These are phyloP conservation scores for Isatis lusitanica DNA, from an alignment of 441 rosid species.

Conservation along the genomic window DNA sequence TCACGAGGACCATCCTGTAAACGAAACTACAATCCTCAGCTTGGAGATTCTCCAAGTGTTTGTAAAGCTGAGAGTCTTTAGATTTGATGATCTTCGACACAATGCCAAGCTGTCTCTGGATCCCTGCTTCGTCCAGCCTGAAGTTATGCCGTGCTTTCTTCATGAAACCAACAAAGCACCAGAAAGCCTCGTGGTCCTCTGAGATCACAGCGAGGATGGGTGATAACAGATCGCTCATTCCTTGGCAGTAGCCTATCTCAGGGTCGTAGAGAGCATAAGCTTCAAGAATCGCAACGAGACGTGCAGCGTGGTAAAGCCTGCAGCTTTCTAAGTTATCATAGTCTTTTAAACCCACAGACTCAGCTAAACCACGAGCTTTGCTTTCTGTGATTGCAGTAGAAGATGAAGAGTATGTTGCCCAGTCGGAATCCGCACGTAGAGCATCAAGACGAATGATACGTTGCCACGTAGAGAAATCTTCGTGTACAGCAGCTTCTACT, in stretches of 20 bases:
- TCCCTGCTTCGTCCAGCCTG: constrained; percentile 93
- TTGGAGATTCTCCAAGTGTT: constrained; percentile 85
- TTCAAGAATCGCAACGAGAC: constrained; percentile 84
- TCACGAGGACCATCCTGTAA: constrained; percentile 91
- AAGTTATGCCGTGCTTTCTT: constrained; percentile 94
- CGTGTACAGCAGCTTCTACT: constrained; percentile 39
- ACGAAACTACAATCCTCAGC: constrained; percentile 97
- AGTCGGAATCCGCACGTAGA: constrained; percentile 81
- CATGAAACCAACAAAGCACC: constrained; percentile 97
- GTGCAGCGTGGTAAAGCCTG: constrained; percentile 88
- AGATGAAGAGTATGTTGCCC: constrained; percentile 59
- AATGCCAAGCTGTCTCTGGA: constrained; percentile 76
- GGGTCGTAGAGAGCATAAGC: constrained; percentile 87
- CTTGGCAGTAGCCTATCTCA: constrained; percentile 95
- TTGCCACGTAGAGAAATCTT: constrained; percentile 83
- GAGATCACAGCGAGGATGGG: constrained; percentile 76
- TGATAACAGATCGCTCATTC: constrained; percentile 91
- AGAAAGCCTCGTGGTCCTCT: constrained; percentile 90
- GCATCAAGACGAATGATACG: constrained; percentile 93
- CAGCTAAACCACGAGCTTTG: constrained; percentile 63
- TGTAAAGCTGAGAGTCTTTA: constrained; percentile 84
- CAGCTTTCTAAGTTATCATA: constrained; percentile 77
- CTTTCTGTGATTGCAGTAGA: constrained; percentile 62
- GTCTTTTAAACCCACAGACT: constrained; percentile 80
- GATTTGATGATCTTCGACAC: constrained; percentile 83